Conservation (phyloP, 495 filamentous ascomycete genomes). For the Penicillium soppii region DNA sequence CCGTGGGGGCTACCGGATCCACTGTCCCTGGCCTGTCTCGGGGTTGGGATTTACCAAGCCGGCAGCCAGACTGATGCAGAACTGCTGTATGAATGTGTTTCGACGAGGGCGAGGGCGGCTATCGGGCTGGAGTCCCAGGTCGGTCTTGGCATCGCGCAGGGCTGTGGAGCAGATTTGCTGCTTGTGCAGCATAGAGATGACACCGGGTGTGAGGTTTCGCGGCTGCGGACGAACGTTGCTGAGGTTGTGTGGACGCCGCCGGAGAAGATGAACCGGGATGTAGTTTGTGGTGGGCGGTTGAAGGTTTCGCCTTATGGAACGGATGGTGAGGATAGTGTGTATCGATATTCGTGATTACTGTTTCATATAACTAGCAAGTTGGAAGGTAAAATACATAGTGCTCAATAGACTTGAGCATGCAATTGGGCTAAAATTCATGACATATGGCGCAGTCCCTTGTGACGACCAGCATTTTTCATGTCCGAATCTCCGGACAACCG, state of each 20-base stretch:
- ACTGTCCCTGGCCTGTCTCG: constrained; percentile 58
- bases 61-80: constrained; percentile 59
- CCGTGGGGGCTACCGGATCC: constrained; percentile 74
- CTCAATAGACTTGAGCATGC: not conserved
- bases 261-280: constrained; percentile 19
- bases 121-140: constrained; percentile 25
- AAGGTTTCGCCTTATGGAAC: constrained; percentile 1
- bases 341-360: not conserved
- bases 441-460: too few relatives aligned
- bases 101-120: constrained; percentile 50
- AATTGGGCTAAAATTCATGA: too few relatives aligned
- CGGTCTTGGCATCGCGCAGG: constrained; percentile 10
- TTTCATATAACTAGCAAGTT: not conserved
- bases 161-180: constrained; percentile 23
- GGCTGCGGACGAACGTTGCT: constrained; percentile 30
- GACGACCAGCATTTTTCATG: too few relatives aligned
- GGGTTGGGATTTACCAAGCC: constrained; percentile 68
- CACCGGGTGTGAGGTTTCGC: constrained; percentile 28
- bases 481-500: too few relatives aligned
- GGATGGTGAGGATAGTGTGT: not conserved
- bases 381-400: not conserved
- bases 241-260: constrained; percentile 43
- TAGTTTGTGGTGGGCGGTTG: constrained; percentile 24
- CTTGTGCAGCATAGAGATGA: constrained; percentile 31
- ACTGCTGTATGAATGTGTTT: constrained; percentile 62